phyloP scores from a whole-genome alignment of 257 asterid genomes.

The Echites panduratus region DNA sequence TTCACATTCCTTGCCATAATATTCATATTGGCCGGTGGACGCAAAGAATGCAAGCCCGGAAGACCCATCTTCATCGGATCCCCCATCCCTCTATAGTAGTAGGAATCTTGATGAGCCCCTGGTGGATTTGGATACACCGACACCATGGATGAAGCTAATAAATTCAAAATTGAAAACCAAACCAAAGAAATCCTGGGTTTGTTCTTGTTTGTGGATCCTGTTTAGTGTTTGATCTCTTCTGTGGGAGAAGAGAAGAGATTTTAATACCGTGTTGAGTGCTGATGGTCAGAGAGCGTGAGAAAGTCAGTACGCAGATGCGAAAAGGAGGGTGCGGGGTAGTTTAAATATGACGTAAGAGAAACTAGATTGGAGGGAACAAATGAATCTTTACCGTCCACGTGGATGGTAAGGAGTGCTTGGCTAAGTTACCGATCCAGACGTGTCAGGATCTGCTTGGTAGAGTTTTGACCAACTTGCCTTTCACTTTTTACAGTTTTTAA shows the following conservation, averaged over 20 bases:
- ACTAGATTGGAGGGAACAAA: constrained; percentile 11
- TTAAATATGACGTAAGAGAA: constrained; percentile 34
- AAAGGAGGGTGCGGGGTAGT: not conserved
- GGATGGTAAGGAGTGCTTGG: constrained; percentile 18
- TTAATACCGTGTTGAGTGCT: not conserved
- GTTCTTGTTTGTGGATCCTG: not conserved
- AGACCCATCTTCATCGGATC: constrained; percentile 39
- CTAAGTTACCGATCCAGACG: constrained; percentile 11
- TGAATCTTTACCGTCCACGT: constrained; percentile 46
- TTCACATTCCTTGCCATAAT: not conserved
- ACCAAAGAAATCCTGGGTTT: not conserved
- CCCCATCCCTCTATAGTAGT: constrained; percentile 23
- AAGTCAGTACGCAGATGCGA: not conserved
- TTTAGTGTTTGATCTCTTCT: not conserved
- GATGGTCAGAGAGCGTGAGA: not conserved
- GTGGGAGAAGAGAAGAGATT: not conserved
- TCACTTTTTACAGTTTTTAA: not conserved
- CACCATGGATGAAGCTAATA: constrained; percentile 39
- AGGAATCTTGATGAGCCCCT: constrained; percentile 35
- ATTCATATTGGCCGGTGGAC: constrained; percentile 14
- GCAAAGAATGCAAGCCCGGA: constrained; percentile 28
- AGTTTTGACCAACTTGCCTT: not conserved
- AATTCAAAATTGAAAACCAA: constrained; percentile 1
- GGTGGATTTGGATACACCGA: constrained; percentile 63
- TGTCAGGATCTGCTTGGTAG: constrained; percentile 14